Conservation (phyloP, 805 yeast genomes). For the Yarrowia sp. region DNA sequence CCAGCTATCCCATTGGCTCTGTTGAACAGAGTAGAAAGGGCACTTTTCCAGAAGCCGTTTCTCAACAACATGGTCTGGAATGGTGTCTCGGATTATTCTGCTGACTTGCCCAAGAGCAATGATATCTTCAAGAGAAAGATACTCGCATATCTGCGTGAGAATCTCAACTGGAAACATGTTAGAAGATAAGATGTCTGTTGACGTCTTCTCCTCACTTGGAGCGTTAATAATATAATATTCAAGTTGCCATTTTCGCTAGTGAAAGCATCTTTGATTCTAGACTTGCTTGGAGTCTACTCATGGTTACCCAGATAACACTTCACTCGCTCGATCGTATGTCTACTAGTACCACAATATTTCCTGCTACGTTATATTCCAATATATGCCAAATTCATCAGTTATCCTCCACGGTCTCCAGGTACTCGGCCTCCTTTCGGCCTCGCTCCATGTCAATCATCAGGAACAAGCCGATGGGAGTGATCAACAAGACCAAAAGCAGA, state of each 20-base stretch:
- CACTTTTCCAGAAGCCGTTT: background rate
- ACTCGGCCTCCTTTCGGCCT: slow-evolving; percentile 51
- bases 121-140: background rate
- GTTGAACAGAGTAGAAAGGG: background rate
- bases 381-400: too few species aligned
- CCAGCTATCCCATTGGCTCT: background rate
- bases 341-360: too few species aligned
- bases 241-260: too few species aligned
- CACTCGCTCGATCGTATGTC: too few species aligned
- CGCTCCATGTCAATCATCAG: slow-evolving; percentile 62
- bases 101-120: background rate
- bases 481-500: slow-evolving; percentile 61
- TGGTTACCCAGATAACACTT: too few species aligned
- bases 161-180: background rate
- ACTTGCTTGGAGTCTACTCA: too few species aligned
- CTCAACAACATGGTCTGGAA: too few species aligned
- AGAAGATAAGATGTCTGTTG: too few species aligned
- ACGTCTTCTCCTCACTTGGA: too few species aligned
- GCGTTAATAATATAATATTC: background rate
- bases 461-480: slow-evolving; percentile 66
- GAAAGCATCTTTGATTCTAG: too few species aligned
- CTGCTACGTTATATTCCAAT: too few species aligned
- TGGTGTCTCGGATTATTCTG: too few species aligned
- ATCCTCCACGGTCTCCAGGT: slow-evolving; percentile 21
- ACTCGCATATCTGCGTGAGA: background rate